Evolutionary conservation across 2,329 filamentous ascomycete genomes (phyloP).

Genomic region (Fusarium chlamydosporum): DNA sequence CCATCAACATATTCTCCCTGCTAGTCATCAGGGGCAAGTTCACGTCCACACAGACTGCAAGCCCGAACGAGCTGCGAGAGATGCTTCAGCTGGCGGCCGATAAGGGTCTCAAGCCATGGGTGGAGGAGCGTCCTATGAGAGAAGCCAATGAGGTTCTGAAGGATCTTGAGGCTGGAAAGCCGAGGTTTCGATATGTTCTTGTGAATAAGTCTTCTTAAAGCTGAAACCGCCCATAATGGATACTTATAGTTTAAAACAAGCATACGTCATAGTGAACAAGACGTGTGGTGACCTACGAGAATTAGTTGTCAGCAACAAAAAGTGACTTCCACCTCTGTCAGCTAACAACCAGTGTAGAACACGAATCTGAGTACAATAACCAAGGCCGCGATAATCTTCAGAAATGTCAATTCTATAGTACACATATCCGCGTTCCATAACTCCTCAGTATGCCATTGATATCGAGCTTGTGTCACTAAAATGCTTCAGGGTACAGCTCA

Average conservation of each 20-base stretch:
- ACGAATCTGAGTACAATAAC: no score
- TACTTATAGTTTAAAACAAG: no score
- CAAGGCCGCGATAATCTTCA: no score
- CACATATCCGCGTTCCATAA: no score
- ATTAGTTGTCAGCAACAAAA: no score
- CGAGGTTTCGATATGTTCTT: conserved; percentile 63
- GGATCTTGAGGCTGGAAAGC: conserved; percentile 68
- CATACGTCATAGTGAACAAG: no score
- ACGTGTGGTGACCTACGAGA: no score
- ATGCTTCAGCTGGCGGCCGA: conserved; percentile 71
- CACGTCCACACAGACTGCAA: conserved; percentile 61
- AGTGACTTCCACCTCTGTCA: no score
- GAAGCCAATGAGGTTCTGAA: conserved; percentile 68
- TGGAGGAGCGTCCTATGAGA: conserved; percentile 67
- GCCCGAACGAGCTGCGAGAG: conserved; percentile 69
- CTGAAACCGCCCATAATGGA: no score
- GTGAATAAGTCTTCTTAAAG: conserved; percentile 46
- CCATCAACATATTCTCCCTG: conserved; percentile 34
- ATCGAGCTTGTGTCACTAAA: background rate
- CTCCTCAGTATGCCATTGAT: no score
- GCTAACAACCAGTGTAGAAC: no score
- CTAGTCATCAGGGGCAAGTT: conserved; percentile 24
- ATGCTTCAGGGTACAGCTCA: conserved; percentile 18
- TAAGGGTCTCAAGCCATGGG: conserved; percentile 69
- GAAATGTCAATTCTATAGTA: no score